Base-by-base conservation (phyloP, 208 protist species). In the Wallacemonas sp. region DNA sequence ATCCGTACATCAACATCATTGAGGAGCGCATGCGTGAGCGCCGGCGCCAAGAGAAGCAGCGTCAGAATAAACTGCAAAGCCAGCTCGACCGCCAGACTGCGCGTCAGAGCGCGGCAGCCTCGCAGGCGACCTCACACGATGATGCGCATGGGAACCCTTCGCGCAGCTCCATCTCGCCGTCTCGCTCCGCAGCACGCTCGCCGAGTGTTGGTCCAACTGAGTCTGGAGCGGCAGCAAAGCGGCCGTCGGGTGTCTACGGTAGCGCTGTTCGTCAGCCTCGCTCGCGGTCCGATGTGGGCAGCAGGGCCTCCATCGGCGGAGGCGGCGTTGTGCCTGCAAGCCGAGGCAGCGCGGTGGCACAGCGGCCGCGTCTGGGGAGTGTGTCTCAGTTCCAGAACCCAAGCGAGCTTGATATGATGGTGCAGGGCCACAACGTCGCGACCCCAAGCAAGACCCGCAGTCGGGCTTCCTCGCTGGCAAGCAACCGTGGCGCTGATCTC, bases 11-110 rank as follows among this genome's bases (percentile, higher is more conserved):
- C n/a, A 72, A 17, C 17, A 68, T 64, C 0, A 71, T 87, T 17
- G 81, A 83, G 65, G 76, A 74, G 19, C 76, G 65, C 12, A 30
- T 52, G 57, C 72, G 76, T 4, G 67, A 87, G 65, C 76, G 81
- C 5, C 74, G 70, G 17, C 72, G 70, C 11, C 17, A 46, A 26
- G 76, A 87, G 24, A 43, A 49, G 0, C 27, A 69, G 48, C 70
- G 72, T 17, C 72, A 69, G 57, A 33, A 70, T 58, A 30, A 73
- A 17, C 21, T 68, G n/a, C 29, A 68, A 32, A 34, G 58, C 27
- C 62, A 68, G 48, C 44, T 68, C 5, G 62, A 55, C 6, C 8
- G 30, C 9, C 34, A 61, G 16, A 24, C 36, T 41, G 36, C 27
- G 29, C 33, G 43, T 11, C 64, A 49, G 36, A n/a, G 36, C 41